Percentiles rank a stretch among this genome's conserved stretches.
phyloP scores from a whole-genome alignment of 1,284 basidiomycete species.

The Pseudozyma thailandica region DNA sequence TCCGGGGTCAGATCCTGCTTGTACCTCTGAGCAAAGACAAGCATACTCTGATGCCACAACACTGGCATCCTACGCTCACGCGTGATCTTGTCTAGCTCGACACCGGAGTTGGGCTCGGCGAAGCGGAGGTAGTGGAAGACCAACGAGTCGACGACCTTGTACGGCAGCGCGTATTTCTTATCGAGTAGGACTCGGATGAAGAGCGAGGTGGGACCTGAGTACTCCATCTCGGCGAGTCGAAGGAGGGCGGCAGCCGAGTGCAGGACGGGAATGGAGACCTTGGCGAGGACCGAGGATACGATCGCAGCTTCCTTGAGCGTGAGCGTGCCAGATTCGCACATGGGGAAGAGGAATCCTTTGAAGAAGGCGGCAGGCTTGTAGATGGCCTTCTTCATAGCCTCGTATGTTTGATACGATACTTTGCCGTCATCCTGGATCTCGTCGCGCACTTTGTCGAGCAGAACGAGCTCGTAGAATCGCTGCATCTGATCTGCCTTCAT shows the following conservation, averaged over 20 bases:
- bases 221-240: slow-evolving; percentile 95
- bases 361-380: slow-evolving; percentile 99
- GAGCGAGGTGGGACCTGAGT: slow-evolving; percentile 89
- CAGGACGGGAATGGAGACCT: slow-evolving; percentile 91
- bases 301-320: slow-evolving; percentile 96
- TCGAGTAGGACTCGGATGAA: slow-evolving; percentile 97
- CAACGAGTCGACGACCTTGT: slow-evolving; percentile 96
- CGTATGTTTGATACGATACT: slow-evolving; percentile 92
- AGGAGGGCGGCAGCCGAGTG: slow-evolving; percentile 96
- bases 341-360: slow-evolving; percentile 96
- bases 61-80: slow-evolving; percentile 75
- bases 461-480: slow-evolving; percentile 88
- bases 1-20: slow-evolving; percentile 95
- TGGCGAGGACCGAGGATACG: slow-evolving; percentile 88
- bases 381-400: slow-evolving; percentile 86
- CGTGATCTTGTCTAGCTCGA: slow-evolving; percentile 58
- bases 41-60: slow-evolving; percentile 95
- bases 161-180: slow-evolving; percentile 97
- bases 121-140: slow-evolving; percentile 98
- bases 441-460: slow-evolving; percentile 89
- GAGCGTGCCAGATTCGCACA: slow-evolving; percentile 82
- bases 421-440: slow-evolving; percentile 85
- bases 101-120: slow-evolving; percentile 70
- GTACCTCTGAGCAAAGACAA: slow-evolving; percentile 96
- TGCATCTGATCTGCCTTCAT: slow-evolving; percentile 97